Conservation (phyloP, 345 rosid species). For the Murraya koenigii region DNA sequence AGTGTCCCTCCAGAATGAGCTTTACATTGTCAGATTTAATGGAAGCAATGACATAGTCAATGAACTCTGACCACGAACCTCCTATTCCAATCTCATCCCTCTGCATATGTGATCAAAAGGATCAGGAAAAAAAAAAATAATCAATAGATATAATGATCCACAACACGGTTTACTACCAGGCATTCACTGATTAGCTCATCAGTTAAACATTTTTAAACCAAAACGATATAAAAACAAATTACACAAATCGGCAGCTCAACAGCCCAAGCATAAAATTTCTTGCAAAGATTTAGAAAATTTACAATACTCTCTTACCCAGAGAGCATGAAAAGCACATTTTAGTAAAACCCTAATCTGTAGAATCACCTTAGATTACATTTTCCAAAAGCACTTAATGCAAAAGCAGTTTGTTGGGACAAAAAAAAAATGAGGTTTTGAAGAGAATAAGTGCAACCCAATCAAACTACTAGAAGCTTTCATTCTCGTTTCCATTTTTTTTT, state of each 20-base stretch:
- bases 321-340: background rate
- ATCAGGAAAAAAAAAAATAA: no score
- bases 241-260: background rate
- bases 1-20: slow-evolving; percentile 51
- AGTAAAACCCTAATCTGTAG: background rate
- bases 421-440: background rate
- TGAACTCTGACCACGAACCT: slow-evolving; percentile 82
- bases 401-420: background rate
- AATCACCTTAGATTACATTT: background rate
- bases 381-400: background rate
- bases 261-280: background rate
- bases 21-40: slow-evolving; percentile 66
- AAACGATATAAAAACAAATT: background rate
- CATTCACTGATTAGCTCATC: background rate
- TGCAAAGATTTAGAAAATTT: no score
- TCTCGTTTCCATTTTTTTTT: background rate
- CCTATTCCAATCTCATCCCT: slow-evolving; percentile 82
- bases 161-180: no score
- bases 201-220: background rate
- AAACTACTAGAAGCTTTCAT: background rate
- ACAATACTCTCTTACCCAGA: no score
- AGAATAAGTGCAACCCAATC: background rate
- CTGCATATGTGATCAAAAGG: slow-evolving; percentile 33
- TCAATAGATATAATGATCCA: background rate
- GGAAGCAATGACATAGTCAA: slow-evolving; percentile 65